Conservation (phyloP, 345 rosid species). For the Gossypium sturtianum region DNA sequence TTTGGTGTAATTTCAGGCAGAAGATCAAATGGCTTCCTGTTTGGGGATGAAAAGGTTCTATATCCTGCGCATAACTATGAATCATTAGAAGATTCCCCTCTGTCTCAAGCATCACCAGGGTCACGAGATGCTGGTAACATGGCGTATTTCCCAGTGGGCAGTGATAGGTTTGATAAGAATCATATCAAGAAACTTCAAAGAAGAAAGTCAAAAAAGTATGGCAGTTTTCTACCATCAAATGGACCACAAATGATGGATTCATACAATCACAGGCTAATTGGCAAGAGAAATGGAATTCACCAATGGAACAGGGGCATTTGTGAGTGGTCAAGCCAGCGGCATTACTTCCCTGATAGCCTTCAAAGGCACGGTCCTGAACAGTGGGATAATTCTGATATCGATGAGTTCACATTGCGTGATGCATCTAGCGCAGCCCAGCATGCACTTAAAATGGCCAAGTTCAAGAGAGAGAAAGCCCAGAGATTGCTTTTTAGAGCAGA, state of each 20-base stretch:
- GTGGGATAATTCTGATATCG: constrained; percentile 47
- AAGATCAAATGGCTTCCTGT: constrained; percentile 60
- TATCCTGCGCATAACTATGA: constrained; percentile 51
- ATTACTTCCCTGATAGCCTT: constrained; percentile 28
- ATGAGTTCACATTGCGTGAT: constrained; percentile 61
- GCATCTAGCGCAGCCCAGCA: constrained; percentile 77
- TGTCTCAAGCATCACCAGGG: constrained; percentile 49
- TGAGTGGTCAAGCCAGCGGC: constrained; percentile 48
- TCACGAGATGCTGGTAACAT: constrained; percentile 33
- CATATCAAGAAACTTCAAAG: constrained; percentile 43
- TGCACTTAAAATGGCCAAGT: constrained; percentile 57
- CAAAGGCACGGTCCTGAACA: constrained; percentile 35
- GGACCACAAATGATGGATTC: constrained; percentile 28
- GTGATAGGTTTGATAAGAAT: constrained; percentile 47
- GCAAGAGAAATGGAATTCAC: constrained; percentile 40
- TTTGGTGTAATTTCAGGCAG: constrained; percentile 46
- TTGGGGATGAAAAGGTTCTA: constrained; percentile 57
- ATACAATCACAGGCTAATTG: constrained; percentile 33
- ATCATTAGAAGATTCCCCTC: constrained; percentile 45
- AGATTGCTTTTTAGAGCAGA: constrained; percentile 74
- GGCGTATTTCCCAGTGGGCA: constrained; percentile 35
- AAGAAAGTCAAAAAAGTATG: constrained; percentile 41
- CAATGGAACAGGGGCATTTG: constrained; percentile 43
- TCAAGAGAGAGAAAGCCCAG: constrained; percentile 79
- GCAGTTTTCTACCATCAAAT: constrained; percentile 23